Base-by-base conservation (phyloP, 2,329 filamentous ascomycete genomes). In the Diatrype stigma region DNA sequence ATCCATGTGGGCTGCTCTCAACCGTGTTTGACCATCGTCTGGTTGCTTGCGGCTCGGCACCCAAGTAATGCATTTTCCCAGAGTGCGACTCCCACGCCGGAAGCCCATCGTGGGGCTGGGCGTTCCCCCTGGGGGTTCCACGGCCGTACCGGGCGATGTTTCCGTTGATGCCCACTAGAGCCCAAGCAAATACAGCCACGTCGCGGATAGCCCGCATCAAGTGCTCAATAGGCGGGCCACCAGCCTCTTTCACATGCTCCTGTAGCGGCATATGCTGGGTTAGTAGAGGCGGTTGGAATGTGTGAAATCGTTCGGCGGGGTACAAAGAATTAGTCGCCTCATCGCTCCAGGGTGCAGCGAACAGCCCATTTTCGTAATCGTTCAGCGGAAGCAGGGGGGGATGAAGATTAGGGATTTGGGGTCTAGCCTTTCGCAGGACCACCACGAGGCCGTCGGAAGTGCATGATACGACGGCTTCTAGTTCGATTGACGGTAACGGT, bases 391-490 rank as follows among this genome's bases (percentile, higher is more conserved):
- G 64, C 23, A 70, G 65, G 12, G 79, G 74, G 8, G 77, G 75
- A 49, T 82, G 74, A 3, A 78, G 69, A 12, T 75, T 73, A 3
- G 86, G 87, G 45, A 91, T 82, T 7, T 83, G 77, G 3, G 89
- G 85, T 23, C 87, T 81, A 22, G 90, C 90, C 56, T 81, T 82
- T 50, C 90, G 82, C 14, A 95, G 73, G 46, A 93, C 85, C 7
- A 95, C 89, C 2, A 95, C 89, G 1, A 96, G 74, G 1, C 90
- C 90, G 66, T 96, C 90, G 0, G 90, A 95, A 2, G 90, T 90
- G 69, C 90, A 96, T 0, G 90, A 95, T 5, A 96, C 85, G n/a
- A 96, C 89, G 2, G 90, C 90, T 70, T 96, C 90, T 3, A 96
- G 73, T 69, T 95, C 89, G 47, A 90, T 76, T 1, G 77, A 75